Evolutionary conservation across 371 early-diverging fungal genomes (phyloP).

Genomic region (Apophysomyces trapeziformis): DNA sequence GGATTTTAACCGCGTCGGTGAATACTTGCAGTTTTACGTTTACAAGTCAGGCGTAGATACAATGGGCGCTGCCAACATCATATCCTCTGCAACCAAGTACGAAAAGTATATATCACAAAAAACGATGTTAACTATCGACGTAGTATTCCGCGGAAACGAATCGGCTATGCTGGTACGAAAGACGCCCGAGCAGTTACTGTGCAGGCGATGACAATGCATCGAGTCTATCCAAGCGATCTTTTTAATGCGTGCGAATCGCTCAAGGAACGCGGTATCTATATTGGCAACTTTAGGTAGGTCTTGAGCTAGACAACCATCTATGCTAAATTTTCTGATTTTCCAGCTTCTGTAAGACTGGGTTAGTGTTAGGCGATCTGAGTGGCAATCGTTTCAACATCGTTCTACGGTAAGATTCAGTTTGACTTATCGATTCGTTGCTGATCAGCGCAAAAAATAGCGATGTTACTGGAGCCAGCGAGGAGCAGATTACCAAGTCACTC

Average conservation of each 20-base stretch:
- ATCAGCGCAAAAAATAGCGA: conserved; percentile 23
- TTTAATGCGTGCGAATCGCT: conserved; percentile 56
- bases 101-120: neutral
- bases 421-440: neutral
- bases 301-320: neutral
- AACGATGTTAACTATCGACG: neutral
- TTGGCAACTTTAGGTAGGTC: conserved; percentile 80
- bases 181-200: conserved; percentile 96
- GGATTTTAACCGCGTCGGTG: conserved; percentile 59
- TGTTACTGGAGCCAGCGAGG: conserved; percentile 41
- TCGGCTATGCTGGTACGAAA: conserved; percentile 98
- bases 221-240: conserved; percentile 66
- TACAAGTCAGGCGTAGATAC: conserved; percentile 93
- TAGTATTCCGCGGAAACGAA: conserved; percentile 55
- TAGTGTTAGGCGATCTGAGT: conserved; percentile 81
- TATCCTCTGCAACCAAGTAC: conserved; percentile 37
- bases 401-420: conserved; percentile 53
- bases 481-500: conserved; percentile 61
- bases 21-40: conserved; percentile 81
- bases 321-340: neutral
- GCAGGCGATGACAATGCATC: conserved; percentile 84
- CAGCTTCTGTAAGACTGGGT: conserved; percentile 62
- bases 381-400: conserved; percentile 93
- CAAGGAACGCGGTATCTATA: conserved; percentile 54
- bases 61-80: conserved; percentile 74